Percentiles rank a stretch among this genome's conserved stretches.
These are phyloP conservation scores for Chlorella sorokiniana DNA, from an alignment of 139 green algal genomes.

Conservation along the genomic window DNA sequence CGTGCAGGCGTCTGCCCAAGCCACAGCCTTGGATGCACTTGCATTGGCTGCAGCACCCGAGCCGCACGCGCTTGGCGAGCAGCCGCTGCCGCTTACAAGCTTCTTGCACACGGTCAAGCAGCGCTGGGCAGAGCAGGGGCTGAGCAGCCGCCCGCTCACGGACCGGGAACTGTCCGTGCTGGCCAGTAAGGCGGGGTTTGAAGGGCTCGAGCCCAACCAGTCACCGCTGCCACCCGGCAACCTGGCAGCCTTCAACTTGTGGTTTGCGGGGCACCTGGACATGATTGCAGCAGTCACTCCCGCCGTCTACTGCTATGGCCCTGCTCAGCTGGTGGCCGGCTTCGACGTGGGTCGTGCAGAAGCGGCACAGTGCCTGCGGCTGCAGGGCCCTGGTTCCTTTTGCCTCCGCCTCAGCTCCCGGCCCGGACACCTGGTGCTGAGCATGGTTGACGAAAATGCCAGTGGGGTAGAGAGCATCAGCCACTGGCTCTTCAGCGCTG, in stretches of 20 bases:
- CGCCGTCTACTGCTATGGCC: background rate
- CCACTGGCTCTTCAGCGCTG: background rate
- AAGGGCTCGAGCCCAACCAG: background rate
- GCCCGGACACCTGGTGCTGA: constrained; percentile 5
- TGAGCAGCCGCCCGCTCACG: background rate
- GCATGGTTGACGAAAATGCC: background rate
- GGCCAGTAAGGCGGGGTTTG: constrained; percentile 1
- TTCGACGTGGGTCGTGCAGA: constrained; percentile 12
- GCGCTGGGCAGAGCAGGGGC: background rate
- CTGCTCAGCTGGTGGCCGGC: background rate
- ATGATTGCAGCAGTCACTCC: background rate
- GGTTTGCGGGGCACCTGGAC: background rate
- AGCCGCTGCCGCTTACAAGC: background rate
- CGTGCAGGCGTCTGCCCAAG: no score
- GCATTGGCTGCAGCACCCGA: background rate
- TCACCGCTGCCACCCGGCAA: background rate
- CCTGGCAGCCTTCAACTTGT: background rate
- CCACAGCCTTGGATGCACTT: no score
- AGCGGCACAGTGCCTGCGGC: background rate
- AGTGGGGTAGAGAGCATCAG: background rate
- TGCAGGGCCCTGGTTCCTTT: background rate
- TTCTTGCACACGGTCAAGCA: background rate
- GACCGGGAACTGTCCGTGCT: background rate
- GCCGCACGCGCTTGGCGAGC: background rate
- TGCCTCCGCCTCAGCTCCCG: background rate